phyloP scores from a whole-genome alignment of 129 eudicot genomes.

The Deinandra increscens region DNA sequence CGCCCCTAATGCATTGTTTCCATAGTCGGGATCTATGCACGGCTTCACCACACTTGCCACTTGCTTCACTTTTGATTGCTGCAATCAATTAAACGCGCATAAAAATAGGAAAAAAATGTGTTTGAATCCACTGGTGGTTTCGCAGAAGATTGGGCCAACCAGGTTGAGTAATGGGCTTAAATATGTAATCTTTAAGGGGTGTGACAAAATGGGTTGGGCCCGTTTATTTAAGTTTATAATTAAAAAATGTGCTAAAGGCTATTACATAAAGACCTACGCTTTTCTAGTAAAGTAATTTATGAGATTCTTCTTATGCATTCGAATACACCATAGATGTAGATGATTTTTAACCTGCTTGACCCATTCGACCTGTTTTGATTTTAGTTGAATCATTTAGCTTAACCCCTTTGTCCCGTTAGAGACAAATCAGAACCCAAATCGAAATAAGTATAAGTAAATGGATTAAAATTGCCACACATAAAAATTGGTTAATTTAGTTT shows the following conservation, averaged over 20 bases:
- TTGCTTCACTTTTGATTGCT: slow-evolving; percentile 70
- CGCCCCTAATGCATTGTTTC: slow-evolving; percentile 47
- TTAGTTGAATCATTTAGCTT: background rate
- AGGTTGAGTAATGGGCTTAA: background rate
- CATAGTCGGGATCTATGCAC: slow-evolving; percentile 38
- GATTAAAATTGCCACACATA: background rate
- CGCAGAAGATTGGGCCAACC: background rate
- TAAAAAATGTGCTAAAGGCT: background rate
- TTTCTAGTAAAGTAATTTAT: background rate
- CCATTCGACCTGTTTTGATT: background rate
- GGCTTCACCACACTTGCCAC: slow-evolving; percentile 49
- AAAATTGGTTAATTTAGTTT: background rate
- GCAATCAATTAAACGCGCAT: slow-evolving; percentile 12
- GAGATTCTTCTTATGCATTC: background rate
- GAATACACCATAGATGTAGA: background rate
- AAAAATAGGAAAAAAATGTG: background rate
- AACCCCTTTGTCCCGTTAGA: background rate
- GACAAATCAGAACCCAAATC: background rate
- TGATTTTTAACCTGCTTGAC: background rate
- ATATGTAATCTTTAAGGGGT: background rate
- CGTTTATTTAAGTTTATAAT: background rate
- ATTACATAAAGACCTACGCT: background rate
- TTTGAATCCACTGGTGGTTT: background rate
- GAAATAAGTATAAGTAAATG: background rate
- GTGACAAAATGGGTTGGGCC: background rate